Conservation (phyloP, 495 filamentous ascomycete genomes). For the Xylaria bambusicola region DNA sequence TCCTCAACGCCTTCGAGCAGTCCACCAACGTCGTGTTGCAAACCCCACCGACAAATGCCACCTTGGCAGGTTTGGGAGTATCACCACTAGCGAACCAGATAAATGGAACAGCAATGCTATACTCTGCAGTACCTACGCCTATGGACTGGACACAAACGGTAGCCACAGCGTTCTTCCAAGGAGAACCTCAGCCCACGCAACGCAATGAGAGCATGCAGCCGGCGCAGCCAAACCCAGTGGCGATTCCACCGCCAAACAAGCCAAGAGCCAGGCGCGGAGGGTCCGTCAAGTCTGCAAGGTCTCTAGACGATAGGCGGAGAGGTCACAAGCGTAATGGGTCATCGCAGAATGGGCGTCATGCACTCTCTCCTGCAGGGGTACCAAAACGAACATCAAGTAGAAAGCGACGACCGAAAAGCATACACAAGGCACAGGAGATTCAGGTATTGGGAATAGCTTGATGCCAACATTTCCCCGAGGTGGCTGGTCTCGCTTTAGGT, state of each 20-base stretch:
- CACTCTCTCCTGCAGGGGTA: background rate
- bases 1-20: slow-evolving; percentile 18
- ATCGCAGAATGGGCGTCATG: background rate
- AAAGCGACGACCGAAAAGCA: slow-evolving; percentile 3
- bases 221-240: slow-evolving; percentile 12
- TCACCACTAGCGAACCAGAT: slow-evolving; percentile 12
- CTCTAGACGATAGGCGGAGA: background rate
- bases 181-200: slow-evolving; percentile 19
- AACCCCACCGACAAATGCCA: background rate
- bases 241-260: slow-evolving; percentile 2
- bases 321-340: slow-evolving; percentile 17
- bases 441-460: slow-evolving; percentile 13
- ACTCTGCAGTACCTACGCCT: slow-evolving; percentile 14
- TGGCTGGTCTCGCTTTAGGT: slow-evolving; percentile 8
- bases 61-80: slow-evolving; percentile 18
- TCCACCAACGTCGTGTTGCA: slow-evolving; percentile 11
- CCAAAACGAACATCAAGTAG: background rate
- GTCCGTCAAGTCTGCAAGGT: background rate
- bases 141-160: slow-evolving; percentile 18
- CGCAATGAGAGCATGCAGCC: slow-evolving; percentile 19
- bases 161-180: slow-evolving; percentile 20
- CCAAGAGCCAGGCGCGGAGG: slow-evolving; percentile 12
- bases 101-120: slow-evolving; percentile 14
- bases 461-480: slow-evolving; percentile 8
- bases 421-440: slow-evolving; percentile 18